Conservation (phyloP, 371 early-diverging fungal genomes). For the Mortierella sp. region DNA sequence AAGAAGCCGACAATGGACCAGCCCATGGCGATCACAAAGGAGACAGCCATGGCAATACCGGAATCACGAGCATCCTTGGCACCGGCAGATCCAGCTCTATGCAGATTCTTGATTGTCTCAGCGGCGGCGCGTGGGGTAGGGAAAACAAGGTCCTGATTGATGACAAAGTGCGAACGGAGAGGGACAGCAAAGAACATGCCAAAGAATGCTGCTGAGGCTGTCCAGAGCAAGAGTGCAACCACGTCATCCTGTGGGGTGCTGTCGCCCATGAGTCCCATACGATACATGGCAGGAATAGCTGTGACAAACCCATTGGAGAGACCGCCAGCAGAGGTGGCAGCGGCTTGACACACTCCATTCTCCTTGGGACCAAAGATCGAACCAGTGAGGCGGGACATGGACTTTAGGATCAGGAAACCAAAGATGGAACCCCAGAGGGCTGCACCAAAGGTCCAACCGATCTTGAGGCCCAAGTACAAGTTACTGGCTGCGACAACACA, state of each 20-base stretch:
- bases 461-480: slow-evolving; percentile 61
- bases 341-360: slow-evolving; percentile 74
- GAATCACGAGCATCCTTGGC: slow-evolving; percentile 55
- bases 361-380: slow-evolving; percentile 77
- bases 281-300: slow-evolving; percentile 80
- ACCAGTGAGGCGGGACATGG: slow-evolving; percentile 63
- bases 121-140: slow-evolving; percentile 80
- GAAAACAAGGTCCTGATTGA: slow-evolving; percentile 77
- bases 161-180: slow-evolving; percentile 74
- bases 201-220: slow-evolving; percentile 71
- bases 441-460: slow-evolving; percentile 61
- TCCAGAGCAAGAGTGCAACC: slow-evolving; percentile 65
- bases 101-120: slow-evolving; percentile 71
- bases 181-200: slow-evolving; percentile 83
- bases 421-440: slow-evolving; percentile 75
- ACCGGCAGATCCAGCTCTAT: slow-evolving; percentile 58
- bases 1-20: slow-evolving; percentile 63
- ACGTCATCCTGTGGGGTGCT: slow-evolving; percentile 58
- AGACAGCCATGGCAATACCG: slow-evolving; percentile 62
- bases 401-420: slow-evolving; percentile 76
- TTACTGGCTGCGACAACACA: slow-evolving; percentile 62
- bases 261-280: slow-evolving; percentile 62
- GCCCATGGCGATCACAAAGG: slow-evolving; percentile 59
- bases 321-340: slow-evolving; percentile 78
- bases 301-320: slow-evolving; percentile 75